Base-by-base conservation (phyloP, 2,329 filamentous ascomycete genomes). In the Cytospora piceicola region DNA sequence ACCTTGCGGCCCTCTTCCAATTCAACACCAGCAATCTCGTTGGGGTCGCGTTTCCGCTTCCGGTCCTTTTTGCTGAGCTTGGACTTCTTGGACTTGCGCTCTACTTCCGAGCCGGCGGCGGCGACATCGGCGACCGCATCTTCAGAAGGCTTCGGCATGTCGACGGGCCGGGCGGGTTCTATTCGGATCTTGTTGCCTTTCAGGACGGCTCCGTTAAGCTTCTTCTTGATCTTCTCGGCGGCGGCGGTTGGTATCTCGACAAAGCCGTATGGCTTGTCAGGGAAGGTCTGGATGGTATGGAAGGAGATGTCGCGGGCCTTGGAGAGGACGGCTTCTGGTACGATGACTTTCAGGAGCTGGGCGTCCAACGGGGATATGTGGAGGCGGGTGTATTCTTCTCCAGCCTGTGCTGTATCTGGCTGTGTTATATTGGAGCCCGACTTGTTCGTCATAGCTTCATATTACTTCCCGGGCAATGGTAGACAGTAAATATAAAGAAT, bases 171-270 rank as follows among this genome's bases (percentile, higher is more conserved):
- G 8, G 95, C 95, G 69, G 90, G 88, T 72, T 97, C 92, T 66
- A 99, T 86, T 66, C 88, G 88, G 72, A 98, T 87, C 78, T 97
- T 98, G 67, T 84, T 83, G 11, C 95, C 95, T 75, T 90, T 95
- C 64, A 99, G 79, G 29, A 92, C 90, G 2, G 90, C 86, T 36
- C 94, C 94, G 81, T 97, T 91, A 58, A 98, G 84, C 80, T 95
- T 98, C 79, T 90, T 94, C 80, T 89, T 93, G 62, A 98, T 79
- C 77, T 93, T 96, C n/a, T 94, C 90, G 12, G 94, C 95, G 70
- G 96, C 93, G 77, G 87, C 86, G 3, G 76, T 79, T 0, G 94
- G 94, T 46, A 99, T 79, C 56, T 96, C 93, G 67, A 98, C 82
- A 79, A 91, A 99, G 64, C 94, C 95, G 87, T 93, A 99, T 61